phyloP scores from a whole-genome alignment of 1,284 basidiomycete species.

The Ustilago bromivora region DNA sequence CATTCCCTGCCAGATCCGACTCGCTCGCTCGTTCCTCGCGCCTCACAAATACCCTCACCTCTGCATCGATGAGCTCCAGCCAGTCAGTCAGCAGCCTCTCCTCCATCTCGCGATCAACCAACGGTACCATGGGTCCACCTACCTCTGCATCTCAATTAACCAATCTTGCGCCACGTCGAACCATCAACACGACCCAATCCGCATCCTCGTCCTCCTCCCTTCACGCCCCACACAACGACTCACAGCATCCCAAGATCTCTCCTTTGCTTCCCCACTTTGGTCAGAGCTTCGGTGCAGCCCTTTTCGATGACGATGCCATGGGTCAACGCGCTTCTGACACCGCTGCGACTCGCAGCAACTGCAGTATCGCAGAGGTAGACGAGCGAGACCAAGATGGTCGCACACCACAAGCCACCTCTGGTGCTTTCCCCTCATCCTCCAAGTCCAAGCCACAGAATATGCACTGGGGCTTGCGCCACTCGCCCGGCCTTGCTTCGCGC shows the following conservation, averaged over 20 bases:
- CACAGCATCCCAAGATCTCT: constrained; percentile 25
- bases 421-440: constrained; percentile 21
- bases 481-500: constrained; percentile 45
- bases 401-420: constrained; percentile 33
- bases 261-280: constrained; percentile 51
- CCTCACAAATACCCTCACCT: constrained; percentile 16
- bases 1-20: constrained; percentile 40
- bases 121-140: constrained; percentile 46
- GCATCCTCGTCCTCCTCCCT: not conserved
- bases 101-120: constrained; percentile 38
- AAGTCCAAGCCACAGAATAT: constrained; percentile 30
- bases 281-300: constrained; percentile 32
- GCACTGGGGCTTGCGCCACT: constrained; percentile 41
- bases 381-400: constrained; percentile 22
- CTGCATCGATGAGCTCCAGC: constrained; percentile 24
- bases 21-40: constrained; percentile 31
- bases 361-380: constrained; percentile 38
- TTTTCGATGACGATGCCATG: constrained; percentile 29
- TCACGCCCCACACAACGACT: not conserved
- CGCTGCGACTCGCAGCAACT: constrained; percentile 14
- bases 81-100: constrained; percentile 28
- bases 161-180: constrained; percentile 9
- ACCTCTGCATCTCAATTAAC: constrained; percentile 33
- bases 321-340: constrained; percentile 8
- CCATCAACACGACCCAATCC: constrained; percentile 4